A percentile compares a stretch with the other conserved stretches of the same genome.
Conservation (phyloP, 139 green algal genomes). For the Diplosphaera chodatii region DNA sequence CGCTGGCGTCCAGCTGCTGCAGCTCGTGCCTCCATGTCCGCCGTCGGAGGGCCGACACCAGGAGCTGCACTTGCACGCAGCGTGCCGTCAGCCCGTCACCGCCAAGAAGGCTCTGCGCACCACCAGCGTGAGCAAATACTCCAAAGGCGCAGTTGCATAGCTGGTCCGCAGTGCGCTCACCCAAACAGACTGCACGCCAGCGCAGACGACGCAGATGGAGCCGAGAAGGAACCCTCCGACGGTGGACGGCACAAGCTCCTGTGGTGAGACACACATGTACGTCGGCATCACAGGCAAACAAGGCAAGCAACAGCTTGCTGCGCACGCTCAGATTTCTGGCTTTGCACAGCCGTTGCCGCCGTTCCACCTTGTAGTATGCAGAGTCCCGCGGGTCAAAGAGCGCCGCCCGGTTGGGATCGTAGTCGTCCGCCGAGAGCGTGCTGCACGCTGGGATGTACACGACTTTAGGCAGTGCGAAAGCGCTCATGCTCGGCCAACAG, state of each 20-base stretch:
- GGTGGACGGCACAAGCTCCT: not conserved
- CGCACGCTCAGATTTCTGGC: too few relatives aligned
- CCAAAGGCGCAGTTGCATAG: too few relatives aligned
- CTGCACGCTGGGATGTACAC: not conserved
- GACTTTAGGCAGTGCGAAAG: not conserved
- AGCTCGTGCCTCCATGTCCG: not conserved
- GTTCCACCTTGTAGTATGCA: not conserved
- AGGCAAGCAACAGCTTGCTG: too few relatives aligned
- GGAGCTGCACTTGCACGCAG: not conserved
- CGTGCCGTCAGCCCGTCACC: too few relatives aligned
- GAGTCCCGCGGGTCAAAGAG: not conserved
- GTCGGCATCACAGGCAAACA: too few relatives aligned
- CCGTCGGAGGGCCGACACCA: not conserved
- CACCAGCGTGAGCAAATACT: too few relatives aligned
- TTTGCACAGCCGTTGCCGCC: too few relatives aligned
- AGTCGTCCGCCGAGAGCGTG: not conserved
- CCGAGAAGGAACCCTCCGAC: not conserved
- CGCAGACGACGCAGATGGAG: not conserved
- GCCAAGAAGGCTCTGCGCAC: too few relatives aligned
- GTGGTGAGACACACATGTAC: too few relatives aligned
- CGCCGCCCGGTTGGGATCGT: not conserved
- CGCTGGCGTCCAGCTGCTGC: not conserved
- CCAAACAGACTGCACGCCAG: not conserved
- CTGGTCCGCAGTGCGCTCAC: not conserved
- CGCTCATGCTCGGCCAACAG: too few relatives aligned